These are phyloP conservation scores for Pestalotiopsis sp. DNA, from an alignment of 2,329 filamentous ascomycete species.

Conservation along the genomic window DNA sequence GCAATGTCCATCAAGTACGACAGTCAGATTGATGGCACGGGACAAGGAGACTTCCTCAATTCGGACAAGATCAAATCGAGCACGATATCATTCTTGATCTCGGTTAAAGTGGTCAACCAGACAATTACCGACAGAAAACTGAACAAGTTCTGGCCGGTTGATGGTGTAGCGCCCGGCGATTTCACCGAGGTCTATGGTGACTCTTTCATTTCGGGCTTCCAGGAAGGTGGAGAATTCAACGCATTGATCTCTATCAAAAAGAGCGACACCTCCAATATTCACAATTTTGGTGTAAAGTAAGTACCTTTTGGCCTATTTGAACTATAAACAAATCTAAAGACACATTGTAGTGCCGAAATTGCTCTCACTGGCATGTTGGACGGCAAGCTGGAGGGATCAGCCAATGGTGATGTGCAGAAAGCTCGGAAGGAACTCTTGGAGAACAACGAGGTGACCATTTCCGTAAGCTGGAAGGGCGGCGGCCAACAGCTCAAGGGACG, in stretches of 20 bases:
- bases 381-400: not conserved
- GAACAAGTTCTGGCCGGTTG: not conserved
- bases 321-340: not conserved
- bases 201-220: constrained; percentile 1
- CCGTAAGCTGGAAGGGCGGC: constrained; percentile 1
- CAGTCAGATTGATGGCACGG: not conserved
- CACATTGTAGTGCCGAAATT: not conserved
- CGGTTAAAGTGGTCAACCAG: constrained; percentile 4
- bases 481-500: not conserved
- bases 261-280: not conserved
- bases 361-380: not conserved
- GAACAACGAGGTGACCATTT: not conserved
- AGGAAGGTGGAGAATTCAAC: constrained; percentile 2
- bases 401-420: not conserved
- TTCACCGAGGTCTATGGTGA: constrained; percentile 2
- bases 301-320: not conserved
- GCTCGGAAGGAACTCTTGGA: not conserved
- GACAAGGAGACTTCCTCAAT: not conserved
- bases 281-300: not conserved
- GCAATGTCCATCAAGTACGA: not conserved
- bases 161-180: not conserved
- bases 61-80: constrained; percentile 1
- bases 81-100: not conserved
- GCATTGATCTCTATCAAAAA: not conserved
- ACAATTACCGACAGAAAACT: not conserved